Base-by-base conservation (phyloP, 345 rosid genomes). In the Eucalyptus cloeziana region DNA sequence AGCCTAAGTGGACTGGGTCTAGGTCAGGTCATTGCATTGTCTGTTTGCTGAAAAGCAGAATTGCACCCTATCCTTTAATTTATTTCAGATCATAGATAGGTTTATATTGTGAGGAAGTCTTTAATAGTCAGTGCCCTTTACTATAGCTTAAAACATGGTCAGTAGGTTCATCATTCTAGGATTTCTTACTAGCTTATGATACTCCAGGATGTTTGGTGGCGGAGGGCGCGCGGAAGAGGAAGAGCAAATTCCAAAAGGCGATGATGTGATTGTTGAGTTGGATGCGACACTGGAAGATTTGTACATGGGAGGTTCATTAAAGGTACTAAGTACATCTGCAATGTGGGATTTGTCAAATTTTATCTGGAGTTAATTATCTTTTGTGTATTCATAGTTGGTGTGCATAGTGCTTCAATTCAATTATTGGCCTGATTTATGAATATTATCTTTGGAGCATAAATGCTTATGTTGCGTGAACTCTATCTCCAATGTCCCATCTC, bases 241-340 rank as follows among this genome's bases (percentile, higher is more conserved):
- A 94, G 99, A 98, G 92, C 96, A 86, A 91, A 90, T 97, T 86
- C 94, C 87, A 51, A 98, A 94, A 91, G 99, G 99, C 49, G 99
- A 98, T 94, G 99, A 98, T 87, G 98, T 98, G 86, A 93, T 96
- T 93, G 98, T 98, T 87, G 99, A 97, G 83, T 92, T 98, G 92
- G 99, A 97, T 58, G 99, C 99, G 13, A 92, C 98, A 40, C 92
- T 98, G 24, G 99, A 98, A 93, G 99, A 98, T 93, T 90, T 98
- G 87, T 98, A 97, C 93, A 98, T 97, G 99, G 99, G 99, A 87
- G 99, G 99, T 87, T 94, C 99, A 31, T 89, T 97, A 87, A 96
- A 98, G 96, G 99, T 98, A 92, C 64, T 51, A 31, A 50, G 56
- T 21, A 19, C 4, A 30, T 51, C 50, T 50, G 62, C 25, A 50